phyloP scores from a whole-genome alignment of 2,329 filamentous ascomycete genomes.

The Pyrenophora teres region DNA sequence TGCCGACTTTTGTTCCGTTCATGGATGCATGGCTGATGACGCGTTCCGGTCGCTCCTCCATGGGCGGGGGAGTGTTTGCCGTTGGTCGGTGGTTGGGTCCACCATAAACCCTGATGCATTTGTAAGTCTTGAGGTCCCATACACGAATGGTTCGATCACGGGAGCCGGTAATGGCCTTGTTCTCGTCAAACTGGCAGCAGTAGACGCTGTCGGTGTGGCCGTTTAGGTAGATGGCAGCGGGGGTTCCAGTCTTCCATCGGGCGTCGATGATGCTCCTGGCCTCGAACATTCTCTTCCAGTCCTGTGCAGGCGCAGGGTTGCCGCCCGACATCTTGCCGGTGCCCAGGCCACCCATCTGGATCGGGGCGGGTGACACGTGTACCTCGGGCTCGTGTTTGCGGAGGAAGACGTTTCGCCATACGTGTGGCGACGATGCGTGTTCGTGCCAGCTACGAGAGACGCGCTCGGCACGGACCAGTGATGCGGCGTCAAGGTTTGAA shows the following conservation, averaged over 20 bases:
- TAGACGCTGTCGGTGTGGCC: constrained; percentile 97
- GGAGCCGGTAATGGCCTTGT: constrained; percentile 96
- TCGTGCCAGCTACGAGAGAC: constrained; percentile 63
- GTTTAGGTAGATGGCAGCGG: constrained; percentile 84
- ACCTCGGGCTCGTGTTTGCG: constrained; percentile 56
- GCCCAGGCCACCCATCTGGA: constrained; percentile 58
- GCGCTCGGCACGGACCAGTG: constrained; percentile 59
- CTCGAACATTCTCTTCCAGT: constrained; percentile 87
- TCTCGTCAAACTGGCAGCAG: constrained; percentile 96
- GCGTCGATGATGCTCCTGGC: constrained; percentile 75
- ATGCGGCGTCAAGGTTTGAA: constrained; percentile 62
- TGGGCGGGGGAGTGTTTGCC: constrained; percentile 54
- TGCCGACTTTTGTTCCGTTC: constrained; percentile 54
- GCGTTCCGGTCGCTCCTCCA: constrained; percentile 49
- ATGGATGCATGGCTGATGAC: constrained; percentile 53
- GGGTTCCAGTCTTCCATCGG: constrained; percentile 79
- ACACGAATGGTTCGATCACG: constrained; percentile 93
- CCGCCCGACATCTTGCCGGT: constrained; percentile 56
- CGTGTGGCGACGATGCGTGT: constrained; percentile 60
- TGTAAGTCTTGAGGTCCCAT: constrained; percentile 90
- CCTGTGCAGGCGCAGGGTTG: constrained; percentile 59
- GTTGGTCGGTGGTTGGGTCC: constrained; percentile 65
- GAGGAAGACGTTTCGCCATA: constrained; percentile 68
- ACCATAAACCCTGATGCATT: constrained; percentile 85
- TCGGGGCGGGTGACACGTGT: constrained; percentile 52